Evolutionary conservation across 495 filamentous ascomycete species (phyloP), one percentile per base, ranked within the genome.

Genomic region (Neurospora sp.): DNA sequence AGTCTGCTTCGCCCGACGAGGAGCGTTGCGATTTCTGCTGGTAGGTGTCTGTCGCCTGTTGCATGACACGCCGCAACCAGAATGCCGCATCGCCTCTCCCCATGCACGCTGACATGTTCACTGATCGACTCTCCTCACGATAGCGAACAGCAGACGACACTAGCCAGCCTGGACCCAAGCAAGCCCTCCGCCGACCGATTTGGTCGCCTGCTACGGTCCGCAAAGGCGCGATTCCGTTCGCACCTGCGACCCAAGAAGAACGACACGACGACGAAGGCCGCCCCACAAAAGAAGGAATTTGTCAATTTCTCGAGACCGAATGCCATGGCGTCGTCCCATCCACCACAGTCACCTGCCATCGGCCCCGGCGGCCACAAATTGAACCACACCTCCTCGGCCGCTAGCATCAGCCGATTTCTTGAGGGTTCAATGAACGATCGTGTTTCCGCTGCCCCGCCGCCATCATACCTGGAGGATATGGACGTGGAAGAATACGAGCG

Each of bases 371-470:
- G 12, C 54, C 54, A 44, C 69, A 39, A 48, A 14, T 8, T 40
- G 31, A 66, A 40, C 39, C 62, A 40, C 40, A 46, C 20, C 44
- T 46, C 48, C 46, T 73, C 73, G 35, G 71, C 73, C 35, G 72
- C 72, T 20, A 69, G 66, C 12, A 41, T 37, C 66, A 82, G 80
- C 71, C 75, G 88, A 39, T 94, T 94, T 77, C 80, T 90, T 5
- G 92, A 94, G 76, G 92, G 90, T 3, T 91, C 87, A 72, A 93
- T 94, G 91, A 92, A 89, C 78, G 92, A 94, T 79, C 88, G 90
- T 73, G 85, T 87, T 20, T 93, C 90, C 74, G 85, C 90, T 73
- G 88, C 84, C 75, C 92, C 92, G 44, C 92, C 92, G 10, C 81
- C 83, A 39, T 85, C 88, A 54, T 93, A 89, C 77, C 79, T 90